Conservation (phyloP, 2,329 filamentous ascomycete genomes). For the Aspergillus fijiensis region DNA sequence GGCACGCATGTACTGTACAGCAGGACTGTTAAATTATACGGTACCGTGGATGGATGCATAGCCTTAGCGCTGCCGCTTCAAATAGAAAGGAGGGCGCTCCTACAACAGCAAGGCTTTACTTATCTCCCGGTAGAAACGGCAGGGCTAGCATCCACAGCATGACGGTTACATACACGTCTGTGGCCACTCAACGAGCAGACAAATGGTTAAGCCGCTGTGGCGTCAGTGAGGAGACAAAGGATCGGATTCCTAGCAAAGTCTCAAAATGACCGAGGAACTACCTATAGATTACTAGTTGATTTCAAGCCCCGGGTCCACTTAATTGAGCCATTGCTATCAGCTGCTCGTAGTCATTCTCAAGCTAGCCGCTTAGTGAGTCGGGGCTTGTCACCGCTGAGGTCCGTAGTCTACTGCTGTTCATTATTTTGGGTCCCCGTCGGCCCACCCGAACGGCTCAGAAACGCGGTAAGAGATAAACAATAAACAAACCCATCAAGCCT, state of each 20-base stretch:
- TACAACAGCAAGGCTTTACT: background rate
- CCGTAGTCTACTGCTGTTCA: background rate
- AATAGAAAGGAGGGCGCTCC: background rate
- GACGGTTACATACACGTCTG: background rate
- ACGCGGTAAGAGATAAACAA: background rate
- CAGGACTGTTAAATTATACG: background rate
- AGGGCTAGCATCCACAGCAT: background rate
- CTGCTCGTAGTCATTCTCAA: background rate
- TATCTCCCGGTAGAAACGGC: background rate
- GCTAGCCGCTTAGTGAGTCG: background rate
- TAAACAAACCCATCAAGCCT: background rate
- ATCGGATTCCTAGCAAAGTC: background rate
- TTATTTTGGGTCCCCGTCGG: background rate
- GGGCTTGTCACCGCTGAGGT: background rate
- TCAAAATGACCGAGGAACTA: background rate
- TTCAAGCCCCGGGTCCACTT: too few species aligned
- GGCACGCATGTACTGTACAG: background rate
- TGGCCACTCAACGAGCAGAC: background rate
- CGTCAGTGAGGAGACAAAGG: background rate
- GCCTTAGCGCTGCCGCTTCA: background rate
- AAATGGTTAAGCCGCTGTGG: background rate
- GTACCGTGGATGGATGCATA: background rate
- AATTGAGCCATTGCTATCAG: background rate
- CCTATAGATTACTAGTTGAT: background rate
- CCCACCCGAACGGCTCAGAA: background rate